These are phyloP conservation scores for Neckera pumila DNA, from an alignment of 225 moss, liverwort and hornwort species.

Conservation along the genomic window DNA sequence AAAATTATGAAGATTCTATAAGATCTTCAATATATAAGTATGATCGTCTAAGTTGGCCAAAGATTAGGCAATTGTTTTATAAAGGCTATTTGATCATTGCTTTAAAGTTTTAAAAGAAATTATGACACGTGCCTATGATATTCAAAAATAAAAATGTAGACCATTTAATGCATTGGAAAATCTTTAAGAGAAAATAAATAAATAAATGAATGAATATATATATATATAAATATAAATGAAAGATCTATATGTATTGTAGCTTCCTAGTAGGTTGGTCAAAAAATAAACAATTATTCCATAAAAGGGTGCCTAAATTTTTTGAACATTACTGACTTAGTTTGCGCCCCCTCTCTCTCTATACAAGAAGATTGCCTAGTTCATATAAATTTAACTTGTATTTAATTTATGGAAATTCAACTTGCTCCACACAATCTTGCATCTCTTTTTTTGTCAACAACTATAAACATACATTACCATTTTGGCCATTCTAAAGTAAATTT, in stretches of 20 bases:
- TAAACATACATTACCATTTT: background rate
- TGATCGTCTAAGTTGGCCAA: fast-evolving
- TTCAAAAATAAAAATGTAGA: background rate
- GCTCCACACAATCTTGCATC: background rate
- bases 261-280: fast-evolving
- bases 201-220: too few relatives aligned
- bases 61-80: fast-evolving
- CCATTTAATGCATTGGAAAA: background rate
- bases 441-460: background rate
- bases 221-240: background rate
- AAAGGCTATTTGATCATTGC: background rate
- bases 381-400: background rate
- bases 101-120: background rate
- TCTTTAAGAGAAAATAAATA: too few relatives aligned
- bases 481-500: background rate
- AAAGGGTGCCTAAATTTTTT: background rate
- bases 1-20: background rate
- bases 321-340: background rate
- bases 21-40: background rate
- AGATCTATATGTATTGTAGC: too few relatives aligned
- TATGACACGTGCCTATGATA: background rate
- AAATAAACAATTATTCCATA: background rate
- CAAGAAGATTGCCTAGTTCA: fast-evolving
- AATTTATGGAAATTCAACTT: background rate
- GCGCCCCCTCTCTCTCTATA: too few relatives aligned